Base-by-base conservation (phyloP, 2,329 filamentous ascomycete species). In the Xylaria sp. region DNA sequence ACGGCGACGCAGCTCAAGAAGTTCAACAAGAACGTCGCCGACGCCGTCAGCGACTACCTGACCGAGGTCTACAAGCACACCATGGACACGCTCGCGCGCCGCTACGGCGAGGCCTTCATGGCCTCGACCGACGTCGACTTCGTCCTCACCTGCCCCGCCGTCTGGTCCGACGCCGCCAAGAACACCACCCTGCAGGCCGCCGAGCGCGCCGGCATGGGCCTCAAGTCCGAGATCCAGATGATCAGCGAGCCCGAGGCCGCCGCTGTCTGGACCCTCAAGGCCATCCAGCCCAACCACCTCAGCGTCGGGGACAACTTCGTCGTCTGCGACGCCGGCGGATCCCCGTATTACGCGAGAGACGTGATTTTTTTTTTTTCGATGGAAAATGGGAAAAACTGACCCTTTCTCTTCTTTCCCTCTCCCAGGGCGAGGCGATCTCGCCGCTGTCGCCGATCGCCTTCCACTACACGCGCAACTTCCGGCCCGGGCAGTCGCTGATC, bases 141-240 rank as follows among this genome's bases (percentile, higher is more conserved):
- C 63, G 88, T 93, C 44, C 77, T 94, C 50, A 93, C 90, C 1
- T 90, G 89, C 47, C 90, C 90, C 7, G 90, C 90, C 7, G 89
- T 93, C 7, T 94, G 90, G 90, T 90, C 86, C 20, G 90, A 94
- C 69, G 84, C 88, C 0, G 90, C 90, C n/a, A 93, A 92, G 74
- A 90, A 91, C 69, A 89, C 89, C 5, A 93, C 90, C 2, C 72
- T 92, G 44, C 83, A 89, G 67, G 90, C 90, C 5, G 90, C 90
- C 9, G 87, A 92, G 73, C 78, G 85, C 53, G 90, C 90, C 0
- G 90, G 90, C 2, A 91, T 93, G 87, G 90, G 89, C 4, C 81
- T 76, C 2, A 81, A 82, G 52, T 82, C 84, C 39, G 83, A 88
- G 51, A 84, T 92, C 58, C 87, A 90, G 73, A 87, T 92, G 78